A percentile compares a stretch with the other conserved stretches of the same genome.
Conservation (phyloP, 192 early-diverging fungal species). For the Coemansia sp. region DNA sequence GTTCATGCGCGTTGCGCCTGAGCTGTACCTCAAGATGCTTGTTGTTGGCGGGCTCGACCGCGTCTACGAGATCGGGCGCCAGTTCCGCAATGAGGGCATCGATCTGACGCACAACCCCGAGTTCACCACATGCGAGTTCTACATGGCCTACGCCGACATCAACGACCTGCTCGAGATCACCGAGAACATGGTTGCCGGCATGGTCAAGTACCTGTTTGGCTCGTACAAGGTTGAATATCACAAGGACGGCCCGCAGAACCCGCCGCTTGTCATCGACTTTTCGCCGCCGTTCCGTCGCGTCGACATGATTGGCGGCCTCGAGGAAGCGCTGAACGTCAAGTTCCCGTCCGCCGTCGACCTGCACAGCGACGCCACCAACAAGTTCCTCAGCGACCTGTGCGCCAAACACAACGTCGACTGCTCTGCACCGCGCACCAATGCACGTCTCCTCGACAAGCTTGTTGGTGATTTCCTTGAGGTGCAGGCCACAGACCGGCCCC, state of each 20-base stretch:
- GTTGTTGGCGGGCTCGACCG: slow-evolving; percentile 98
- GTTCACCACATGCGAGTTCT: slow-evolving; percentile 99
- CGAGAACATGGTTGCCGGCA: slow-evolving; percentile 80
- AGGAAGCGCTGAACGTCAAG: slow-evolving; percentile 84
- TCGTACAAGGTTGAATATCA: slow-evolving; percentile 92
- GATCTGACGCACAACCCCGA: slow-evolving; percentile 99
- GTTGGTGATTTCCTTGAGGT: slow-evolving; percentile 83
- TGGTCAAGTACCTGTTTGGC: slow-evolving; percentile 93
- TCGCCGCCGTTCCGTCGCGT: slow-evolving; percentile 94
- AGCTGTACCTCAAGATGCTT: slow-evolving; percentile 97
- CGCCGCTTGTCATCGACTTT: slow-evolving; percentile 87
- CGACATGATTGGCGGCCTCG: slow-evolving; percentile 90
- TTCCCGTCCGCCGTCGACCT: slow-evolving; percentile 88
- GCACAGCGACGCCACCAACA: slow-evolving; percentile 76
- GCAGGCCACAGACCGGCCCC: slow-evolving; percentile 74
- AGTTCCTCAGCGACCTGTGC: slow-evolving; percentile 92
- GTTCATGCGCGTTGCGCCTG: slow-evolving; percentile 98
- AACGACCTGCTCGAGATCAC: slow-evolving; percentile 96
- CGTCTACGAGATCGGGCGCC: slow-evolving; percentile 98
- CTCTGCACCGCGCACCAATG: slow-evolving; percentile 86
- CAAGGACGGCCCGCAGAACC: slow-evolving; percentile 81
- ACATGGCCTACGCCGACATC: slow-evolving; percentile 99
- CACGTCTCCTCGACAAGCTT: slow-evolving; percentile 94
- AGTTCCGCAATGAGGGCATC: slow-evolving; percentile 99
- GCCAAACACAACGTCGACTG: slow-evolving; percentile 95